Evolutionary conservation across 331 rosid genomes (phyloP).

Genomic region (Quercus lobata): DNA sequence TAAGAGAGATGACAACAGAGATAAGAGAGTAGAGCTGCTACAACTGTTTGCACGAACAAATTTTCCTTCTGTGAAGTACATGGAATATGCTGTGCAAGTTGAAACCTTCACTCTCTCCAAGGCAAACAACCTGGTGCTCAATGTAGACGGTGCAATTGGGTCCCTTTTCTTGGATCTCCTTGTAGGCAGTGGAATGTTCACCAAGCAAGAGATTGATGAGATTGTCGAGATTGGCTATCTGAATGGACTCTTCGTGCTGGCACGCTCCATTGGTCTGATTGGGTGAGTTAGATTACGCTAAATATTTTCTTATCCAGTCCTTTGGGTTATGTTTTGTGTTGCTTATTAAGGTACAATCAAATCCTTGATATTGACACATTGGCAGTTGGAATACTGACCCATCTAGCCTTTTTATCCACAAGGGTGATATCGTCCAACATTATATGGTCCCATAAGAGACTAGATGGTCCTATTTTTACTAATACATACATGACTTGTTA

Average conservation of each 20-base stretch:
- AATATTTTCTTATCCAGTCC: not conserved
- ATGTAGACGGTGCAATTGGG: conserved; percentile 98
- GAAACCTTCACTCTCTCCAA: conserved; percentile 92
- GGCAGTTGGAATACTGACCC: conserved; percentile 16
- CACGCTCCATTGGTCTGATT: conserved; percentile 94
- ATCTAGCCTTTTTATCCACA: conserved; percentile 23
- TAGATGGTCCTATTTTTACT: conserved; percentile 31
- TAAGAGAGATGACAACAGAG: conserved; percentile 96
- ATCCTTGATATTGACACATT: conserved; percentile 3
- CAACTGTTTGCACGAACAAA: conserved; percentile 84
- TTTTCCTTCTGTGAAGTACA: conserved; percentile 95
- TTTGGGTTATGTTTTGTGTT: not conserved
- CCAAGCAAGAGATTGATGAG: conserved; percentile 90
- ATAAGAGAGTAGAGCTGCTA: conserved; percentile 95
- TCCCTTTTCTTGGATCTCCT: conserved; percentile 98
- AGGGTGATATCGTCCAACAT: conserved; percentile 6
- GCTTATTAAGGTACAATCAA: conserved; percentile 15
- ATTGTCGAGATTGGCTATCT: conserved; percentile 91
- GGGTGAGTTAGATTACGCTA: conserved; percentile 60
- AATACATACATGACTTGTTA: conserved; percentile 2
- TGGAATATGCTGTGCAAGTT: conserved; percentile 96
- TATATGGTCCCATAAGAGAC: conserved; percentile 14
- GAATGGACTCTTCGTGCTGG: conserved; percentile 93
- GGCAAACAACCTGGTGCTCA: conserved; percentile 94
- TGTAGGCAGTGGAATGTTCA: conserved; percentile 96